These are phyloP conservation scores for Lipomyces chichibuensis DNA, from an alignment of 805 yeast species.

Conservation along the genomic window DNA sequence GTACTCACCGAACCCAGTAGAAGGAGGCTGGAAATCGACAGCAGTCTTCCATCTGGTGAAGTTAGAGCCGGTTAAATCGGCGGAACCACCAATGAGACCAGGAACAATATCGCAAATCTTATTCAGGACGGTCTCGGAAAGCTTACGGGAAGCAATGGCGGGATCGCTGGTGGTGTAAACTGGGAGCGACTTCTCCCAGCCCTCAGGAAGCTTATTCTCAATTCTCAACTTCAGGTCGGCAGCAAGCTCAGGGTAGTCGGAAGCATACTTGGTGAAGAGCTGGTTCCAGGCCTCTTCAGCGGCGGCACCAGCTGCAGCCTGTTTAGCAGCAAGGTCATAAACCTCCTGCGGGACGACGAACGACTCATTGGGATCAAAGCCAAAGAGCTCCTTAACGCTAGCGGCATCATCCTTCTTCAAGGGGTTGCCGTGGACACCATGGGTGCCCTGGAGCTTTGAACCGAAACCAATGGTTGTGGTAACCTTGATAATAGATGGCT, in stretches of 20 bases:
- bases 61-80: conserved; percentile 96
- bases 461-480: conserved; percentile 95
- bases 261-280: conserved; percentile 61
- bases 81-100: conserved; percentile 96
- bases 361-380: conserved; percentile 82
- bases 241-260: conserved; percentile 75
- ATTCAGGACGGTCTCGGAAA: conserved; percentile 78
- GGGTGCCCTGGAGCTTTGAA: conserved; percentile 80
- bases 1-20: conserved; percentile 79
- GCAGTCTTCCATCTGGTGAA: conserved; percentile 85
- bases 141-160: conserved; percentile 91
- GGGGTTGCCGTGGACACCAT: conserved; percentile 95
- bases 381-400: conserved; percentile 80
- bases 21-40: conserved; percentile 89
- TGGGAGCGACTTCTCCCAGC: conserved; percentile 81
- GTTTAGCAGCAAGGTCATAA: conserved; percentile 62
- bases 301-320: conserved; percentile 63
- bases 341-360: conserved; percentile 86
- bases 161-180: conserved; percentile 73
- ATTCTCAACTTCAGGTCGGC: conserved; percentile 81
- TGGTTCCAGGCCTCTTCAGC: conserved; percentile 77
- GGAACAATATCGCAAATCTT: conserved; percentile 68
- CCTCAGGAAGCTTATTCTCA: conserved; percentile 73
- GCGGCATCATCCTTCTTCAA: conserved; percentile 88
- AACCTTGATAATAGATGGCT: conserved; percentile 89